phyloP scores from a whole-genome alignment of 2,329 filamentous ascomycete genomes.

The Tolypocladium tundrense region DNA sequence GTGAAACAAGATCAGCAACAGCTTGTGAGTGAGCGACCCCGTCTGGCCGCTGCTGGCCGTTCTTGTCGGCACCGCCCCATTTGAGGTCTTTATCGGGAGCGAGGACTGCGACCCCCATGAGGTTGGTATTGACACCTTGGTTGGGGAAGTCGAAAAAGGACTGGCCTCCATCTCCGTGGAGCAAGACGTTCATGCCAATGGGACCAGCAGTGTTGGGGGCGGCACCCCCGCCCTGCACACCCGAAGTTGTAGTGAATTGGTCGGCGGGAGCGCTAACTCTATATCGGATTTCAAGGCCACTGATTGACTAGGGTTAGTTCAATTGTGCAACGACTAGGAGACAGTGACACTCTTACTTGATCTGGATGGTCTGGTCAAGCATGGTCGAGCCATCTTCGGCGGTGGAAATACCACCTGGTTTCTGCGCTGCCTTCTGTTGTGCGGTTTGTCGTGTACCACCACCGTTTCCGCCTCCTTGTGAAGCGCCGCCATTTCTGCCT shows the following conservation, averaged over 20 bases:
- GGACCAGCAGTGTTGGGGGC: conserved; percentile 18
- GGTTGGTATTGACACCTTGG: conserved; percentile 37
- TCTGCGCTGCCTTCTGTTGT: conserved; percentile 9
- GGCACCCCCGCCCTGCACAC: conserved; percentile 33
- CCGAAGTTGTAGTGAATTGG: conserved; percentile 38
- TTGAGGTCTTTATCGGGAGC: conserved; percentile 44
- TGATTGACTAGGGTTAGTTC: conserved; percentile 10
- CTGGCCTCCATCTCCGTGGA: conserved; percentile 50
- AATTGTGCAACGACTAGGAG: no score
- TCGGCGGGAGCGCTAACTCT: conserved; percentile 43
- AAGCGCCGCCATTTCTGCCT: not conserved
- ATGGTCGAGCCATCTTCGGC: conserved; percentile 46
- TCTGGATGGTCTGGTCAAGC: conserved; percentile 40
- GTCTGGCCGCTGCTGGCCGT: conserved; percentile 40
- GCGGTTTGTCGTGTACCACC: not conserved
- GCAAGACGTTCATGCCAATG: conserved; percentile 44
- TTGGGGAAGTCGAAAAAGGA: conserved; percentile 50
- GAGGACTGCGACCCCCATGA: conserved; percentile 42
- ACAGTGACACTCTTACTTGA: conserved; percentile 31
- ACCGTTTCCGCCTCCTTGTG: not conserved
- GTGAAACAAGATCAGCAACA: conserved; percentile 39
- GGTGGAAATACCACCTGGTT: conserved; percentile 22
- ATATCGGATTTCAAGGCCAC: conserved; percentile 43
- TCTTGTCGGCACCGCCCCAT: conserved; percentile 42
- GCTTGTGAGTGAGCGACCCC: conserved; percentile 46